These are phyloP conservation scores for Globisporangium irregulare DNA, from an alignment of 352 stramenopile species.

Conservation along the genomic window DNA sequence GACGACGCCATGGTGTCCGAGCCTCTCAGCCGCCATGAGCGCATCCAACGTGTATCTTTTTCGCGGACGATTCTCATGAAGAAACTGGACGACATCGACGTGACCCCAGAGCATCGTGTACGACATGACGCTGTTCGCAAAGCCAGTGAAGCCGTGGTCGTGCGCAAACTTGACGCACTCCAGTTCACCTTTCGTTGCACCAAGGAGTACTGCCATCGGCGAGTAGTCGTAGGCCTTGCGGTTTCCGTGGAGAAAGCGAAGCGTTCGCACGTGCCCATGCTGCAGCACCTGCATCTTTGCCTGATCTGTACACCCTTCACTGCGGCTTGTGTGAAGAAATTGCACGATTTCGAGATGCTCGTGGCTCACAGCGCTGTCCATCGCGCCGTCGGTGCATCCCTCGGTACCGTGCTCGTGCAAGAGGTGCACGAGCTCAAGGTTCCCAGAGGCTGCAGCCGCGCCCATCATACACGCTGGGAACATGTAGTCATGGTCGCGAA, in stretches of 20 bases:
- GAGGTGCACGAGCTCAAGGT: background rate
- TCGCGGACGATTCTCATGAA: background rate
- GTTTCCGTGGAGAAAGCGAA: background rate
- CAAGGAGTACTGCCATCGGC: too few relatives aligned
- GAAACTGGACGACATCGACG: background rate
- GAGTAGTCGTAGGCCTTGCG: background rate
- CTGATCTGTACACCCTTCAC: background rate
- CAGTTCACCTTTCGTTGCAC: background rate
- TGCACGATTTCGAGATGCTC: background rate
- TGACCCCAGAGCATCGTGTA: background rate
- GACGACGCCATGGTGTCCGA: background rate
- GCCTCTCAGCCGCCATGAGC: background rate
- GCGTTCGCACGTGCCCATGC: background rate
- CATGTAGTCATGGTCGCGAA: background rate
- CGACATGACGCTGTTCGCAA: background rate
- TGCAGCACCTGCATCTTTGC: background rate
- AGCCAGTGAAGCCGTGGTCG: background rate
- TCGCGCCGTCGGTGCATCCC: background rate
- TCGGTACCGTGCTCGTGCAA: background rate
- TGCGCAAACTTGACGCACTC: background rate
- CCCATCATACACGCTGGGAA: background rate
- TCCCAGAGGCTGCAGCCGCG: background rate
- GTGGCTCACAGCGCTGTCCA: background rate
- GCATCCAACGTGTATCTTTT: background rate
- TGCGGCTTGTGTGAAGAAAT: background rate